phyloP scores from a whole-genome alignment of 2,329 filamentous ascomycete species.

The Aspergillus aculeatus region DNA sequence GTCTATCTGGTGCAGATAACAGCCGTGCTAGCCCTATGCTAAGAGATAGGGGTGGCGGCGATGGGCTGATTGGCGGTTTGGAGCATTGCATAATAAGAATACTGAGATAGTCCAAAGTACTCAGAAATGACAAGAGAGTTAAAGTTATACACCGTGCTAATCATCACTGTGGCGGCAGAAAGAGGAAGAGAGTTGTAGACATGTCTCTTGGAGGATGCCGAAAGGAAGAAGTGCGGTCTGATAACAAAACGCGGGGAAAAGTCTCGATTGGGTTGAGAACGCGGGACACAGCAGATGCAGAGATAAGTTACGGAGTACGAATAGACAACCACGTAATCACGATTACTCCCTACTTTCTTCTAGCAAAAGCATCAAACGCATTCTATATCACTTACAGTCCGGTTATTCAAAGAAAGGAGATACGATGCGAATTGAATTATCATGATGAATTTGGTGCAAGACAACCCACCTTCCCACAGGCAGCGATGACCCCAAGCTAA shows the following conservation, averaged over 20 bases:
- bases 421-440: no score
- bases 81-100: not conserved
- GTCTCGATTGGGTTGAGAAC: not conserved
- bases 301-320: no score
- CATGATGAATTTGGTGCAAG: no score
- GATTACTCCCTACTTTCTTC: no score
- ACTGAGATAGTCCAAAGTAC: not conserved
- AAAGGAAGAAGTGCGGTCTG: not conserved
- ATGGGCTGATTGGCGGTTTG: not conserved
- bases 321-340: no score
- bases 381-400: no score
- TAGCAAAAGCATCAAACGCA: no score
- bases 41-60: not conserved
- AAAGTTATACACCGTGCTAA: no score
- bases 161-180: not conserved
- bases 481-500: no score
- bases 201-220: not conserved
- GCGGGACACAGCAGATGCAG: not conserved
- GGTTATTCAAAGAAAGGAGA: no score
- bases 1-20: constrained; percentile 1
- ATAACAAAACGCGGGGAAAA: not conserved
- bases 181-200: not conserved
- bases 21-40: constrained; percentile 1
- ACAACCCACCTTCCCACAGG: no score
- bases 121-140: fast-evolving